Evolutionary conservation across 805 yeast species (phyloP).

Genomic region (Saturnispora quitensis): DNA sequence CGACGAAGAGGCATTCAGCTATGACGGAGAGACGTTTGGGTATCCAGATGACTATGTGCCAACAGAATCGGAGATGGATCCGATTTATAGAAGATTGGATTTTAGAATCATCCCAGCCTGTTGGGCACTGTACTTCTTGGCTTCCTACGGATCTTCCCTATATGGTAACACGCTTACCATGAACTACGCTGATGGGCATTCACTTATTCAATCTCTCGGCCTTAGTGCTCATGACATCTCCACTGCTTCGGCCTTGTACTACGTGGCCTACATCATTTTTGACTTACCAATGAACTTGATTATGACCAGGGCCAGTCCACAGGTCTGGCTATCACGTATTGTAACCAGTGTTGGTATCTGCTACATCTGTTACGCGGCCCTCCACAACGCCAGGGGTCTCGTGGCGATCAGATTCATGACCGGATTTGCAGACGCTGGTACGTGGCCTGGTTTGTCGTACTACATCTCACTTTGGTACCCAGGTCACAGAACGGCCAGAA

Average conservation of each 20-base stretch:
- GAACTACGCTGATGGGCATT: conserved; percentile 56
- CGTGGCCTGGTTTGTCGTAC: conserved; percentile 87
- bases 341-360: conserved; percentile 70
- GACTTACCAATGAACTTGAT: conserved; percentile 82
- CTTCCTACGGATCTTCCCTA: conserved; percentile 69
- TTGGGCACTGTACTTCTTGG: conserved; percentile 70
- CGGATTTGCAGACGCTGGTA: conserved; percentile 76
- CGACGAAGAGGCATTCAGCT: background rate
- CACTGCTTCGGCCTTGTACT: conserved; percentile 71
- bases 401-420: conserved; percentile 64
- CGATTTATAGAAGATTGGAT: conserved; percentile 55
- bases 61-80: conserved; percentile 35
- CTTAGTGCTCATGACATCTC: conserved; percentile 51
- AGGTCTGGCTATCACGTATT: conserved; percentile 75
- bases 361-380: conserved; percentile 62
- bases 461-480: conserved; percentile 84
- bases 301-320: conserved; percentile 80
- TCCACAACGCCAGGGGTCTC: conserved; percentile 48
- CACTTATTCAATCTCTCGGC: conserved; percentile 42
- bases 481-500: conserved; percentile 57
- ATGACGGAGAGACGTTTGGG: background rate
- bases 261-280: conserved; percentile 74
- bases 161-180: conserved; percentile 76
- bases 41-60: conserved; percentile 13
- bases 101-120: conserved; percentile 69